Percentiles rank a stretch among this genome's conserved stretches.
Conservation (phyloP, 306 rosid genomes). For the Erythrophleum fordii region DNA sequence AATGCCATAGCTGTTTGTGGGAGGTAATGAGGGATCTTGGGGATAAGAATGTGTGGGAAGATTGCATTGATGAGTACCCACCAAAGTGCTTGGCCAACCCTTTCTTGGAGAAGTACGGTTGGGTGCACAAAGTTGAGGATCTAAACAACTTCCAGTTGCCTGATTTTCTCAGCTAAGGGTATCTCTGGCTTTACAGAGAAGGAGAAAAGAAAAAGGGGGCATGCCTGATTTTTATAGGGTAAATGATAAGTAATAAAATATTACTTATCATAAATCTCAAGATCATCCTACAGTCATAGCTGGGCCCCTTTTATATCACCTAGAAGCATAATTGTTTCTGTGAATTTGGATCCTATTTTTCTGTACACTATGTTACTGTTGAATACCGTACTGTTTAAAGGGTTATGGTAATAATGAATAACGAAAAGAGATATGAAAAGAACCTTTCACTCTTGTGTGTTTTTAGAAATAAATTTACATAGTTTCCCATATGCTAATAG, state of each 20-base stretch:
- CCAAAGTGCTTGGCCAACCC: slow-evolving; percentile 76
- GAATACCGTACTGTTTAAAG: neutral
- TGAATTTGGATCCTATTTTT: slow-evolving; percentile 32
- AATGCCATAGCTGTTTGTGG: slow-evolving; percentile 90
- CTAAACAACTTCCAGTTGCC: slow-evolving; percentile 45
- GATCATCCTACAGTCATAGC: neutral
- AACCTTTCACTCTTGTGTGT: neutral
- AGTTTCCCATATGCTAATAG: neutral
- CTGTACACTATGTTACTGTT: slow-evolving; percentile 34
- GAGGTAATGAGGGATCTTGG: slow-evolving; percentile 73
- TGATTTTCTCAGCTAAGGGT: slow-evolving; percentile 30
- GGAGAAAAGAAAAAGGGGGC: neutral
- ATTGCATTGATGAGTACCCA: slow-evolving; percentile 73
- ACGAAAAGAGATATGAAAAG: neutral
- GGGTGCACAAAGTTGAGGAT: slow-evolving; percentile 70
- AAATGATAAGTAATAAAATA: neutral
- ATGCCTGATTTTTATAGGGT: too few relatives aligned
- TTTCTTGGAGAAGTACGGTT: slow-evolving; percentile 80
- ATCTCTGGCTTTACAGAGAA: neutral
- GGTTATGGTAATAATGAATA: neutral
- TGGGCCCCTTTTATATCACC: neutral
- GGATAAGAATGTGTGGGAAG: slow-evolving; percentile 73
- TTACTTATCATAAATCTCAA: neutral
- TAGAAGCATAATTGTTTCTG: slow-evolving; percentile 14
- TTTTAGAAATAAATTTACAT: neutral